phyloP scores from a whole-genome alignment of 768 basidiomycete species.

The Kondoa subrosea region DNA sequence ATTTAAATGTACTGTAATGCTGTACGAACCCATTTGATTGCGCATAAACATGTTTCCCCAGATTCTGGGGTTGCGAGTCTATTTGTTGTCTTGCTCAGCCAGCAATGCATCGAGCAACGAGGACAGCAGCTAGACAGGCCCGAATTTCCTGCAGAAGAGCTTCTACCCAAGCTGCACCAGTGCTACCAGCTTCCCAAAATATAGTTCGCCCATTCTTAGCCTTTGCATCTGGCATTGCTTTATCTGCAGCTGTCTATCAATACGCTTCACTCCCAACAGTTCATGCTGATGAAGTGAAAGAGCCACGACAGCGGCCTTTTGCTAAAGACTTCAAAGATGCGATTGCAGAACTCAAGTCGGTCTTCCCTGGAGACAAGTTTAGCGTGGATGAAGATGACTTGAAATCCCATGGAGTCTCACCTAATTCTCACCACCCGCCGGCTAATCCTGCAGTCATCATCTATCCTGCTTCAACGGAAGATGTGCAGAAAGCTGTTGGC shows the following conservation, averaged over 20 bases:
- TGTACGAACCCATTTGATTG: too few relatives aligned
- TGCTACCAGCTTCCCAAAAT: not conserved
- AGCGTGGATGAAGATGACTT: not conserved
- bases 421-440: slow-evolving; percentile 19
- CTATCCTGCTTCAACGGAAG: slow-evolving; percentile 50
- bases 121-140: too few relatives aligned
- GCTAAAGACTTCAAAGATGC: not conserved
- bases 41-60: too few relatives aligned
- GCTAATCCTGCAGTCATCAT: slow-evolving; percentile 25
- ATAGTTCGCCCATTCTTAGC: not conserved
- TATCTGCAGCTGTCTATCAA: not conserved
- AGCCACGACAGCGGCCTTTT: not conserved
- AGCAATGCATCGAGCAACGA: too few relatives aligned
- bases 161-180: not conserved
- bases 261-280: not conserved
- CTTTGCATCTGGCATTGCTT: not conserved
- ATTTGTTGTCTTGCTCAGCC: too few relatives aligned
- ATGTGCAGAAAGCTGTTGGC: slow-evolving; percentile 64
- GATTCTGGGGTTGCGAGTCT: too few relatives aligned
- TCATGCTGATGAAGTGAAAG: not conserved
- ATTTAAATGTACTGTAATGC: not conserved
- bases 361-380: not conserved
- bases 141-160: too few relatives aligned
- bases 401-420: not conserved
- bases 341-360: not conserved